Percentiles rank a stretch among this genome's conserved stretches.
Evolutionary conservation across 2,329 filamentous ascomycete genomes (phyloP).

Genomic region (Chalara sp.): DNA sequence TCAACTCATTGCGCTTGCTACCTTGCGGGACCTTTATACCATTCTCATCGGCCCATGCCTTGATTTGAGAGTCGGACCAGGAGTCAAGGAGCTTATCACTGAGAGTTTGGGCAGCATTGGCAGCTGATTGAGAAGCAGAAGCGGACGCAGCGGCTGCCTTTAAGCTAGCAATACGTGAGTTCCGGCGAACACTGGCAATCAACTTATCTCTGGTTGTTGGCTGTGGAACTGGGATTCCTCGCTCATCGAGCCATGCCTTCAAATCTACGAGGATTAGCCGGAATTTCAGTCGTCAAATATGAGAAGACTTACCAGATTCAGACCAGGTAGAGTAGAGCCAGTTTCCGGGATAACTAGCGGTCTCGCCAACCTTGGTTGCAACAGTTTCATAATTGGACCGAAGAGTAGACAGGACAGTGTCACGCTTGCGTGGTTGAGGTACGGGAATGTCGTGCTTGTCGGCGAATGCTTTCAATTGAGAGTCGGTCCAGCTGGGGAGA

Average conservation of each 20-base stretch:
- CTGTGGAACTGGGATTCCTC: conserved; percentile 81
- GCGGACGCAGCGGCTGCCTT: conserved; percentile 55
- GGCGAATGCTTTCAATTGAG: conserved; percentile 86
- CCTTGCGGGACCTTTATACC: conserved; percentile 85
- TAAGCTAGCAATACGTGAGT: conserved; percentile 72
- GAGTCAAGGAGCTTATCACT: conserved; percentile 80
- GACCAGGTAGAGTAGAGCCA: conserved; percentile 92
- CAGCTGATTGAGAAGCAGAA: conserved; percentile 56
- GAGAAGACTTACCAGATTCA: conserved; percentile 46
- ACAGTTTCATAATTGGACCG: conserved; percentile 75
- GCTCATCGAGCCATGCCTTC: conserved; percentile 87
- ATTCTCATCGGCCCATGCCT: conserved; percentile 90
- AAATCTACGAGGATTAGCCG: conserved; percentile 46
- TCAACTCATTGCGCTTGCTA: conserved; percentile 77
- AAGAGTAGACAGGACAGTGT: conserved; percentile 69
- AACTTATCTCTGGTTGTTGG: conserved; percentile 79
- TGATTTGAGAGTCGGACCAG: conserved; percentile 86
- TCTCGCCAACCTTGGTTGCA: conserved; percentile 70
- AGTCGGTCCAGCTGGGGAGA: conserved; percentile 47
- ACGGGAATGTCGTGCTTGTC: conserved; percentile 80
- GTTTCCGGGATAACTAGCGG: conserved; percentile 80
- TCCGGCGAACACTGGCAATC: conserved; percentile 82
- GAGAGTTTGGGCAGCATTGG: conserved; percentile 65
- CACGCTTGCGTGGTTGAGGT: conserved; percentile 80
- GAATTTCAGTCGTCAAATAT: neutral